Conservation (phyloP, 768 basidiomycete species). For the Russula vinacea region DNA sequence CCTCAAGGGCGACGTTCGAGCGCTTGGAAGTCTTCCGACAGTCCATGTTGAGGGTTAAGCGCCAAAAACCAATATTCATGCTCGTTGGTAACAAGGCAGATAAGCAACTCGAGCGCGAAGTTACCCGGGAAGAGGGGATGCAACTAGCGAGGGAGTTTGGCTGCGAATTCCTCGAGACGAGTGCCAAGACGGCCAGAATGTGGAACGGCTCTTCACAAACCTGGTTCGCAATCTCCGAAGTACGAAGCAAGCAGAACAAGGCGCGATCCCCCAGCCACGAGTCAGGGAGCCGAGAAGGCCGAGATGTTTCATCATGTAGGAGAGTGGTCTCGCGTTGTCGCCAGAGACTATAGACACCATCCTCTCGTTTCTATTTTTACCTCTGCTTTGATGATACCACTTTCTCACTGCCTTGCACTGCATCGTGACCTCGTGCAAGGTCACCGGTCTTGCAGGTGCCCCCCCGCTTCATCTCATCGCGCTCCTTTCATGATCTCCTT, state of each 20-base stretch:
- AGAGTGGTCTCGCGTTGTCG: conserved; percentile 39
- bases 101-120: conserved; percentile 87
- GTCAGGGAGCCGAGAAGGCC: conserved; percentile 44
- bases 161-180: conserved; percentile 94
- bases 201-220: conserved; percentile 84
- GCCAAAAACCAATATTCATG: conserved; percentile 83
- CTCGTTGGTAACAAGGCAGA: conserved; percentile 96
- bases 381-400: conserved; percentile 79
- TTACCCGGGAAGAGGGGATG: conserved; percentile 84
- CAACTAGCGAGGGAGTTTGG: conserved; percentile 78
- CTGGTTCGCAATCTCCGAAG: conserved; percentile 81
- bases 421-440: conserved; percentile 29
- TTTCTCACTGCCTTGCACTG: conserved; percentile 38
- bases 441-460: conserved; percentile 19
- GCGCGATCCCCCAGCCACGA: conserved; percentile 35
- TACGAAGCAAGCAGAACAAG: conserved; percentile 53
- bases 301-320: conserved; percentile 80
- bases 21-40: conserved; percentile 87
- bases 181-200: conserved; percentile 95
- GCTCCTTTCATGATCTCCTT: conserved; percentile 28
- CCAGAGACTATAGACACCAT: conserved; percentile 66
- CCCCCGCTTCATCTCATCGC: conserved; percentile 27
- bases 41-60: conserved; percentile 85
- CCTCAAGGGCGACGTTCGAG: conserved; percentile 88
- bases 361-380: conserved; percentile 49